phyloP scores from a whole-genome alignment of 768 basidiomycete genomes.

The Pulveroboletus ravenelii region DNA sequence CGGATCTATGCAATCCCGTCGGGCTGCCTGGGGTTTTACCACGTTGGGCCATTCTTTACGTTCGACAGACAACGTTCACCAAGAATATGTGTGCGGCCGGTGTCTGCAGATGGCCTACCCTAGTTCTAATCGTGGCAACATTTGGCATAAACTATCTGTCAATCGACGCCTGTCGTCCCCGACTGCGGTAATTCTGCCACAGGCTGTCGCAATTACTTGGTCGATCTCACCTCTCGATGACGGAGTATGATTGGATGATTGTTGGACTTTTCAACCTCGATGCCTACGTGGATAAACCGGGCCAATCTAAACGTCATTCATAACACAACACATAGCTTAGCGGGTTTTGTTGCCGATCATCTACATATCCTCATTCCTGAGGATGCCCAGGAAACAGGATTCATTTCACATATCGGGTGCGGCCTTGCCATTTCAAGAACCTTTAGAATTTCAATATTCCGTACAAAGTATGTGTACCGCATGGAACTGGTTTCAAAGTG shows the following conservation, averaged over 20 bases:
- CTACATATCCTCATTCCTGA: background rate
- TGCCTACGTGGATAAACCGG: background rate
- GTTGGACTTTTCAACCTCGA: conserved; percentile 8
- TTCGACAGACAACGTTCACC: background rate
- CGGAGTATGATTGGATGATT: background rate
- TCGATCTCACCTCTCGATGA: background rate
- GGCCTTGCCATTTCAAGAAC: background rate
- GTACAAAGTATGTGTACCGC: background rate
- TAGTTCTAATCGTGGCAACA: background rate
- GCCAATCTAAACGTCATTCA: background rate
- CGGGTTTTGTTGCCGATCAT: background rate
- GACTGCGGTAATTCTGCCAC: conserved; percentile 1
- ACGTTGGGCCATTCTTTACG: background rate
- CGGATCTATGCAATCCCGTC: background rate
- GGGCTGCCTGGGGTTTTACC: conserved; percentile 2
- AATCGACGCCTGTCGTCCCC: background rate
- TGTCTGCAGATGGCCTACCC: background rate
- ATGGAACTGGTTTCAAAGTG: conserved; percentile 4
- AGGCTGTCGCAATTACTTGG: background rate
- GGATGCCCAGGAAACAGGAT: background rate
- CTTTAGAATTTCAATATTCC: background rate
- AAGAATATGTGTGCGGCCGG: background rate
- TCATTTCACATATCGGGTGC: conserved; percentile 1
- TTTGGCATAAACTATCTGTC: background rate
- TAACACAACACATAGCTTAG: background rate